Evolutionary conservation across 805 yeast genomes (phyloP).

Genomic region (Cyberlindnera americana): DNA sequence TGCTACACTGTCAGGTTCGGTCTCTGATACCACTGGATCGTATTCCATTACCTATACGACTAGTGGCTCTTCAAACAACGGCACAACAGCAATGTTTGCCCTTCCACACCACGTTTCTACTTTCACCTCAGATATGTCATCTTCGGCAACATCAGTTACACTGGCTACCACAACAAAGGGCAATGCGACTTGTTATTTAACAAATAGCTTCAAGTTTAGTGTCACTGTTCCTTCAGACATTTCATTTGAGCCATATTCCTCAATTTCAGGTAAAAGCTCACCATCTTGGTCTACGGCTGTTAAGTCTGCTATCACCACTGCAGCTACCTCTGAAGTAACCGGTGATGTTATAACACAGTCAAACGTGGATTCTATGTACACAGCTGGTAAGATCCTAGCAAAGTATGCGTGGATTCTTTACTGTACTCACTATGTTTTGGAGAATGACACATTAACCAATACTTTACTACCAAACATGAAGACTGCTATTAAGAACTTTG

Average conservation of each 20-base stretch:
- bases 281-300: slow-evolving; percentile 29
- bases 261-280: slow-evolving; percentile 27
- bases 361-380: slow-evolving; percentile 78
- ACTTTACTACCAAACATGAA: slow-evolving; percentile 56
- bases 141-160: slow-evolving; percentile 31
- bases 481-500: slow-evolving; percentile 64
- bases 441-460: slow-evolving; percentile 49
- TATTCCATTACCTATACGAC: slow-evolving; percentile 43
- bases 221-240: slow-evolving; percentile 42
- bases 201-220: slow-evolving; percentile 37
- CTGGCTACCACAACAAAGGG: slow-evolving; percentile 52
- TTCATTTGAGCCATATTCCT: slow-evolving; percentile 42
- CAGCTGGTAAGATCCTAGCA: slow-evolving; percentile 82
- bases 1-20: slow-evolving; percentile 41
- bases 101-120: slow-evolving; percentile 62
- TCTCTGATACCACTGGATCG: slow-evolving; percentile 34
- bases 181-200: slow-evolving; percentile 40
- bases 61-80: slow-evolving; percentile 44
- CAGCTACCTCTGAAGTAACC: slow-evolving; percentile 34
- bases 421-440: slow-evolving; percentile 62
- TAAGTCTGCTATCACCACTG: slow-evolving; percentile 29
- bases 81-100: slow-evolving; percentile 51
- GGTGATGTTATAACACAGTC: slow-evolving; percentile 45
- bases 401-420: slow-evolving; percentile 87
- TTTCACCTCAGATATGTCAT: slow-evolving; percentile 31